Conservation (phyloP, 345 rosid genomes). For the Salix suchowensis region DNA sequence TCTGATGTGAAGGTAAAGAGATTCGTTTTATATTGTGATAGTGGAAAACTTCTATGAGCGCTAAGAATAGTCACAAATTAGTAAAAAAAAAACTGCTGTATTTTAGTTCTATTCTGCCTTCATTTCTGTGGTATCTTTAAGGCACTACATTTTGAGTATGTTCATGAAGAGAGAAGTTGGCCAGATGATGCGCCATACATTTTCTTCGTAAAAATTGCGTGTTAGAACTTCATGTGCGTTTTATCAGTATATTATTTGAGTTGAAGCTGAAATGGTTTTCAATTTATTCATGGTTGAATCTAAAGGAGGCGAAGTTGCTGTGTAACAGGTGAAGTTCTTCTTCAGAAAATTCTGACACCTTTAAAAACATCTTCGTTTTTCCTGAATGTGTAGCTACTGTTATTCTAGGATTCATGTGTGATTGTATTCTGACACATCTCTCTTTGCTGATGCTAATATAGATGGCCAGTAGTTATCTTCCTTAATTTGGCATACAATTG, state of each 20-base stretch:
- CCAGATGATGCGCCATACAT: not conserved
- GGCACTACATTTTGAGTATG: not conserved
- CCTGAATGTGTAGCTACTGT: not conserved
- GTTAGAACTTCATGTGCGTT: not conserved
- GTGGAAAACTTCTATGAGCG: not conserved
- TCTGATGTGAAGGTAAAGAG: constrained; percentile 82
- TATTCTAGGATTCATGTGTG: not conserved
- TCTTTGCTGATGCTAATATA: not conserved
- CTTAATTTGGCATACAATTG: not conserved
- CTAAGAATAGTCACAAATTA: not conserved
- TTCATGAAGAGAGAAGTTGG: not conserved
- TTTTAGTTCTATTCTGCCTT: not conserved
- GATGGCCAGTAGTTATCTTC: not conserved
- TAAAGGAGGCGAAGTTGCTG: not conserved
- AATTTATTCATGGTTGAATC: not conserved
- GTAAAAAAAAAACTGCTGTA: not conserved
- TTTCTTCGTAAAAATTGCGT: not conserved
- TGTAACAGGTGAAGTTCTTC: too few species aligned
- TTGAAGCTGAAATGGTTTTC: not conserved
- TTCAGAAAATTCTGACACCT: not conserved
- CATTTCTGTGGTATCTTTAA: not conserved
- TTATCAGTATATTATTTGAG: not conserved
- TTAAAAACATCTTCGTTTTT: not conserved
- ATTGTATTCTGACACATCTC: not conserved
- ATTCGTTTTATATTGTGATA: not conserved